These are phyloP conservation scores for Suillus bovinus DNA, from an alignment of 768 basidiomycete species.

Conservation along the genomic window DNA sequence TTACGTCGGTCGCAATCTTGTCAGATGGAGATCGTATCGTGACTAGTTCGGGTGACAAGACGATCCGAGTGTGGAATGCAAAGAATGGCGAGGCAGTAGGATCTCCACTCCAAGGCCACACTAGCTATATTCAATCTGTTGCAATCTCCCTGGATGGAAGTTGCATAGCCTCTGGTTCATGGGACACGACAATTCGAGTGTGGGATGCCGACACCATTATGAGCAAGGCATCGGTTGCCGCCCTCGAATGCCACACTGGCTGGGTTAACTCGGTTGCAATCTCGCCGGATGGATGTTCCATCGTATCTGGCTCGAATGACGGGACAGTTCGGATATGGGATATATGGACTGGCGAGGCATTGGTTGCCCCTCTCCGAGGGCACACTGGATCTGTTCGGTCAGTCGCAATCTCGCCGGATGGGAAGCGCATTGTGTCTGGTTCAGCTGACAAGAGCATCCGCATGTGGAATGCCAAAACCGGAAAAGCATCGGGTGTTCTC, in stretches of 20 bases:
- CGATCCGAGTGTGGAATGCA: too few relatives aligned
- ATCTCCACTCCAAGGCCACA: not conserved
- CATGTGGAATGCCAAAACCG: not conserved
- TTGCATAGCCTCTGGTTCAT: not conserved
- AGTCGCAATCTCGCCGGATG: not conserved
- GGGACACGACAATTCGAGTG: not conserved
- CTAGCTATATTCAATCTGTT: fast-evolving
- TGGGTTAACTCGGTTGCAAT: not conserved
- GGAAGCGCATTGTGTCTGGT: slow-evolving; percentile 9
- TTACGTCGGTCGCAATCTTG: too few relatives aligned
- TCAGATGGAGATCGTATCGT: too few relatives aligned
- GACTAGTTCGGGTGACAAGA: too few relatives aligned
- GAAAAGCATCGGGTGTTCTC: not conserved
- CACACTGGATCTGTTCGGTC: not conserved
- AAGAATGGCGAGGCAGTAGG: not conserved
- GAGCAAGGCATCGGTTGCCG: not conserved
- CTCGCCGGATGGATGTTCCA: not conserved
- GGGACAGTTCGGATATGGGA: not conserved
- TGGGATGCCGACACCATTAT: not conserved
- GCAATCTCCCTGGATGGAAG: not conserved
- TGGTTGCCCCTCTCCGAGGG: not conserved
- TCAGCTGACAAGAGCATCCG: not conserved
- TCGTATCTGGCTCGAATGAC: not conserved
- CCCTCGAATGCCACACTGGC: not conserved
- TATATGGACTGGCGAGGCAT: not conserved